Conservation (phyloP, 352 stramenopile genomes). For the Phytophthora sansomeana region DNA sequence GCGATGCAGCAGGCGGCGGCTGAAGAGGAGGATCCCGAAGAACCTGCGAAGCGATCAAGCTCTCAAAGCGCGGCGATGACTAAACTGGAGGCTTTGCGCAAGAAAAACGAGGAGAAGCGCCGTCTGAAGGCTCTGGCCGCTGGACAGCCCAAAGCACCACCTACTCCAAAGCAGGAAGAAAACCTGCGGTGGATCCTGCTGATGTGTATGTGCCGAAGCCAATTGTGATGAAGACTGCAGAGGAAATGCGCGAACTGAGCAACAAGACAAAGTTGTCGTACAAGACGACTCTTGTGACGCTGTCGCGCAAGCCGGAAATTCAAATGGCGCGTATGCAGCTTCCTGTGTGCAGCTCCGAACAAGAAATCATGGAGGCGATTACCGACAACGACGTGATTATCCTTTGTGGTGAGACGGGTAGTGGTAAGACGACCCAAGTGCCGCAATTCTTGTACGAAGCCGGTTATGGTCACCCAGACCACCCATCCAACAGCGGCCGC, state of each 20-base stretch:
- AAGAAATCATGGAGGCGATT: constrained; percentile 99
- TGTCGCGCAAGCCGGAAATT: constrained; percentile 87
- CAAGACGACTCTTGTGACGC: constrained; percentile 77
- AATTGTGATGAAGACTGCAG: constrained; percentile 73
- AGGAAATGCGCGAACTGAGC: constrained; percentile 68
- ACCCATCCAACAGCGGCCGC: constrained; percentile 55
- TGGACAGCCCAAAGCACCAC: constrained; percentile 7
- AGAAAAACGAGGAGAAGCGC: constrained; percentile 85
- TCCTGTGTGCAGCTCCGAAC: constrained; percentile 98
- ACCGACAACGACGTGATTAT: constrained; percentile 96
- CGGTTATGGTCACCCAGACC: constrained; percentile 81
- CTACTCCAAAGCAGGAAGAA: constrained; percentile 25
- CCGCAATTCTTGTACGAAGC: constrained; percentile 99
- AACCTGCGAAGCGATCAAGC: constrained; percentile 28
- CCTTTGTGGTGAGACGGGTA: constrained; percentile 98
- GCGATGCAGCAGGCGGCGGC: constrained; percentile 8
- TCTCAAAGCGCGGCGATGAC: constrained; percentile 80
- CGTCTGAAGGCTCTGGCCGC: constrained; percentile 43
- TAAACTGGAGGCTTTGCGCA: constrained; percentile 68
- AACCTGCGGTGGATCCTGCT: constrained; percentile 30
- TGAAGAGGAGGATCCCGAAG: constrained; percentile 25
- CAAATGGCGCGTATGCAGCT: constrained; percentile 94
- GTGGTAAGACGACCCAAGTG: constrained; percentile 98
- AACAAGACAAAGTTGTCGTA: constrained; percentile 55
- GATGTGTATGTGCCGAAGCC: constrained; percentile 69